These are phyloP conservation scores for Verticillium longisporum DNA, from an alignment of 2,329 filamentous ascomycete genomes.

Conservation along the genomic window DNA sequence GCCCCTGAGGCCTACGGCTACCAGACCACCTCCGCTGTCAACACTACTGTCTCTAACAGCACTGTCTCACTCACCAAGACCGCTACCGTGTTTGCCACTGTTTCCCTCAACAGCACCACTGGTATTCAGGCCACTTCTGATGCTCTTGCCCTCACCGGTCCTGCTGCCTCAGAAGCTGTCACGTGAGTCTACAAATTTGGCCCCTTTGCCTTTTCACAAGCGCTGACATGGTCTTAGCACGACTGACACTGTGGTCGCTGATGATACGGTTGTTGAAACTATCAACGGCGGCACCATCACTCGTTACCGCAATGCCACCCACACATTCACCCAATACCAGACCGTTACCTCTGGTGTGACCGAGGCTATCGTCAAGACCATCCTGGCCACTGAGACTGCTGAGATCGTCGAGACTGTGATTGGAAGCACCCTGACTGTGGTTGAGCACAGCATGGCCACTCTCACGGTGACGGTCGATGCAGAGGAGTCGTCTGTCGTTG, in stretches of 20 bases:
- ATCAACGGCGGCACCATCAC: background rate
- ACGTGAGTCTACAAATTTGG: background rate
- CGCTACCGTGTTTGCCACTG: background rate
- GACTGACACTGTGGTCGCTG: background rate
- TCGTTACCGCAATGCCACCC: background rate
- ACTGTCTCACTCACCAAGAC: background rate
- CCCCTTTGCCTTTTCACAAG: background rate
- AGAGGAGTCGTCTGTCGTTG: background rate
- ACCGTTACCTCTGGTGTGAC: background rate
- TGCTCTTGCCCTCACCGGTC: background rate
- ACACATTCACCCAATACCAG: background rate
- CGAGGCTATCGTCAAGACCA: background rate
- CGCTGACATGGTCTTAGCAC: background rate
- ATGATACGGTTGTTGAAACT: background rate
- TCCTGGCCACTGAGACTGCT: background rate
- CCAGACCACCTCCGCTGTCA: background rate
- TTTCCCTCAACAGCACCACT: background rate
- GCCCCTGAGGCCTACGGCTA: background rate
- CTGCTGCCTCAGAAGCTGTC: background rate
- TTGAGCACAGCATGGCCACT: constrained; percentile 3
- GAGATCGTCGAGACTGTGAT: background rate
- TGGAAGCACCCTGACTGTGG: constrained; percentile 1
- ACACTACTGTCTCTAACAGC: background rate
- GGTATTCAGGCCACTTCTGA: background rate
- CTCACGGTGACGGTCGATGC: background rate